Conservation (phyloP, 1,284 basidiomycete species). For the Cronartium ribicola region DNA sequence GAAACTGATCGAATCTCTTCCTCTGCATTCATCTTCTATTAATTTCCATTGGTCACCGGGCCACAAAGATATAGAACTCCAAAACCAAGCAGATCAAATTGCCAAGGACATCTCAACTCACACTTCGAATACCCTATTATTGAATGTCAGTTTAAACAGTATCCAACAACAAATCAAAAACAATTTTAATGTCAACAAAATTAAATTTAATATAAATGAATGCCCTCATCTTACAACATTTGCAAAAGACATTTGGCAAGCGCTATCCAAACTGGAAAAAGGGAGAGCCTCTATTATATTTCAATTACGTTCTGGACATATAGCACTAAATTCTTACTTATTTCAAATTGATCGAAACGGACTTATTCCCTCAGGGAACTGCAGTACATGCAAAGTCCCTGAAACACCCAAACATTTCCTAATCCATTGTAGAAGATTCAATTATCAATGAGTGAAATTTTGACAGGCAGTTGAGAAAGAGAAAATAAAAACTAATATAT, state of each 20-base stretch:
- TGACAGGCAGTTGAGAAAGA: background rate
- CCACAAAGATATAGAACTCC: background rate
- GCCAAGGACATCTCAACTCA: background rate
- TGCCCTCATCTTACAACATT: background rate
- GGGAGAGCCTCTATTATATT: background rate
- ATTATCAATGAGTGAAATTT: background rate
- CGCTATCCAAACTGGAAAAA: background rate
- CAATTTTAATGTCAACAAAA: background rate
- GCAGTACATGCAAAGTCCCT: background rate
- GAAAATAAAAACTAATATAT: background rate
- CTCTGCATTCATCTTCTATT: background rate
- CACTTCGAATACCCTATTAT: background rate
- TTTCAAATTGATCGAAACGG: background rate
- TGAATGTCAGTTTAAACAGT: background rate
- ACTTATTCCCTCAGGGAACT: background rate
- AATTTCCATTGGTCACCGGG: background rate
- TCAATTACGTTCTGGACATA: background rate
- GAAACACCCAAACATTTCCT: background rate
- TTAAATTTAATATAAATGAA: background rate
- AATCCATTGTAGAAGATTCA: background rate
- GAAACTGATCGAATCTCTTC: background rate
- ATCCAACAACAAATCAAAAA: background rate
- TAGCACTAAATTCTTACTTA: background rate
- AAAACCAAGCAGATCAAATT: background rate
- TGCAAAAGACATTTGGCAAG: background rate